Evolutionary conservation across 176 grass and related monocot species (phyloP), one percentile per base, ranked within the genome.

Genomic region (Oropetium thomaeum): DNA sequence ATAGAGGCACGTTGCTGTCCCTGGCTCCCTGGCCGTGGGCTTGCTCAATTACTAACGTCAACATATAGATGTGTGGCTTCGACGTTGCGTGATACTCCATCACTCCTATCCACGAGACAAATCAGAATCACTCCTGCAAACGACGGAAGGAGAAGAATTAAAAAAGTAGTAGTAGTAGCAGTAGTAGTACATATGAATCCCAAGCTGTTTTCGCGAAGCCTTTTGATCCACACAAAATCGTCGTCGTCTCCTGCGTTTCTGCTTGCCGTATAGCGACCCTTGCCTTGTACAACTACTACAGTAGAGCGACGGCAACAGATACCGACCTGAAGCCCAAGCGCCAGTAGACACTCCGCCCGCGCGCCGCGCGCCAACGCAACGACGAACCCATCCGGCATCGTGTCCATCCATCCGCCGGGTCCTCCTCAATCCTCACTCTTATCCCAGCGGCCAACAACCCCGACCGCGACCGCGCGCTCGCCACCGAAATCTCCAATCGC

Each of bases 401-500:
- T n/a, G n/a, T n/a, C 25, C 70, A 8, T 20, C 16, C 1, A 15
- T 0, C 12, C 5, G 26, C 16, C 57, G 1, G 3, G 42, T 10
- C 43, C 14, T 2, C 7, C 31, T 65, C 63, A 15, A 4, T 45
- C 13, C 14, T 20, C 4, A 31, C 1, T 9, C 20, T n/a, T n/a
- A 3, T 10, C 43, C 51, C 60, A 20, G 20, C 80, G 51, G 49
- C 71, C 72, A 69, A 37, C 81, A 22, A 37, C 62, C 38, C 31
- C 22, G 81, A 75, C 48, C n/a, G 51, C 71, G 81, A 68, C 81
- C 22, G 29, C 32, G 1, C 29, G 47, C 69, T 33, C 63, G n/a
- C 30, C 9, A 12, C 53, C 23, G 10, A 27, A 25, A 42, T 13
- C 58, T n/a, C 13, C 59, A 19, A 65, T 37, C 57, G 26, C 26